A percentile compares a stretch with the other conserved stretches of the same genome.
phyloP scores from a whole-genome alignment of 192 early-diverging fungal species.

The Backusella australiensis region DNA sequence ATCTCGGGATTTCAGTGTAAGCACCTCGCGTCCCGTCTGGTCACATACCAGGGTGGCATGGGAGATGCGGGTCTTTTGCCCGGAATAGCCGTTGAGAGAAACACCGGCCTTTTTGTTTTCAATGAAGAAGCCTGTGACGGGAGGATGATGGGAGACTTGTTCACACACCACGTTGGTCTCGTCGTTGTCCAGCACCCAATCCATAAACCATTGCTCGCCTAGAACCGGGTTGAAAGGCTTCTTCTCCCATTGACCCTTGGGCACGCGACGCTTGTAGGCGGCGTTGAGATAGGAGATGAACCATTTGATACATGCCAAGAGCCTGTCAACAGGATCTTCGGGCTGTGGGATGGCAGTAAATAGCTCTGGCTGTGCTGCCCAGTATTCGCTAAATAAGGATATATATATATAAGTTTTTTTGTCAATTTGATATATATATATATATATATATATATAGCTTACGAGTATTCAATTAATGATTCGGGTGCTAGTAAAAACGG shows the following conservation, averaged over 20 bases:
- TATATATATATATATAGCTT: not conserved
- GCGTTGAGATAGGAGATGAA: slow-evolving; percentile 77
- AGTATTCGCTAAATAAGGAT: slow-evolving; percentile 42
- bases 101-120: slow-evolving; percentile 40
- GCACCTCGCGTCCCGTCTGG: slow-evolving; percentile 67
- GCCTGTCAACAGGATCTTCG: slow-evolving; percentile 52
- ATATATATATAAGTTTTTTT: too few relatives aligned
- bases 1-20: slow-evolving; percentile 37
- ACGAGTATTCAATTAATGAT: slow-evolving; percentile 75
- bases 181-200: slow-evolving; percentile 47
- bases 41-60: slow-evolving; percentile 64
- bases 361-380: slow-evolving; percentile 55
- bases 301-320: slow-evolving; percentile 66
- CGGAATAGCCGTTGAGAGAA: slow-evolving; percentile 21
- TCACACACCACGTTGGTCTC: slow-evolving; percentile 35
- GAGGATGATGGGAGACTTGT: slow-evolving; percentile 50
- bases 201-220: slow-evolving; percentile 46
- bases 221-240: slow-evolving; percentile 46
- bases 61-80: slow-evolving; percentile 56
- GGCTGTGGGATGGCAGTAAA: slow-evolving; percentile 62
- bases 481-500: slow-evolving; percentile 70
- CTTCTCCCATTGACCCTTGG: slow-evolving; percentile 69
- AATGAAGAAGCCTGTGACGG: slow-evolving; percentile 43
- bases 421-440: not conserved
- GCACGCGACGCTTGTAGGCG: slow-evolving; percentile 64